Base-by-base conservation (phyloP, 495 filamentous ascomycete genomes). In the Apodospora peruviana region DNA sequence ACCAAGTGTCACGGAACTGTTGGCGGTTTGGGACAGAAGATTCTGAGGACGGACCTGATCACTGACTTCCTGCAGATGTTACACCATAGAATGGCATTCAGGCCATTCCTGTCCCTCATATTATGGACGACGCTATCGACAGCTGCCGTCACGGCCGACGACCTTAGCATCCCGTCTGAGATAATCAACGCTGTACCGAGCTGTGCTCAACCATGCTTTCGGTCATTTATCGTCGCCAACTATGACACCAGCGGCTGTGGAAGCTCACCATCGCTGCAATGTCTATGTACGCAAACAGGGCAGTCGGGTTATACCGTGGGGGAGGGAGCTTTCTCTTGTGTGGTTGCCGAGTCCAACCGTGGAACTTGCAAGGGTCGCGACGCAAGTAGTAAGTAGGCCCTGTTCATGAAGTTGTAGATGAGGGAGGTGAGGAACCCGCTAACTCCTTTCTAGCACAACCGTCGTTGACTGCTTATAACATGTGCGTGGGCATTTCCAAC, bases 281-380 rank as follows among this genome's bases (percentile, higher is more conserved):
- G 85, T 56, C 68, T 89, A 8, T 90, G 86, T 58, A 65, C 68
- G 29, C 72, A 74, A 34, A 70, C 70, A 39, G 84, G 78, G n/a
- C 60, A 56, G 10, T 76, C 74, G 47, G 83, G 82, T 24, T 83
- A 83, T 48, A 87, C 86, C 0, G 46, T 91, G 40, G 85, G 85
- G 10, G 86, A 88, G 62, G 83, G 74, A 5, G 82, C 78, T 8
- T 59, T 86, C 47, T 75, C 77, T 49, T 90, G 86, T 59, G 73
- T 82, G 11, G 61, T 75, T 40, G 74, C 76, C 18, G 70, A 75
- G 55, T 56, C 40, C 32, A 56, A 56, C 40, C 50, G 67, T 36
- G 75, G 74, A 9, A 49, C 48, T 7, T 80, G 77, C 52, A 47
- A 53, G 37, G 66, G 60, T 3, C 40, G 48, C 11, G 61, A 71